phyloP scores from a whole-genome alignment of 2,329 filamentous ascomycete species.

The Fusarium kyushuense region DNA sequence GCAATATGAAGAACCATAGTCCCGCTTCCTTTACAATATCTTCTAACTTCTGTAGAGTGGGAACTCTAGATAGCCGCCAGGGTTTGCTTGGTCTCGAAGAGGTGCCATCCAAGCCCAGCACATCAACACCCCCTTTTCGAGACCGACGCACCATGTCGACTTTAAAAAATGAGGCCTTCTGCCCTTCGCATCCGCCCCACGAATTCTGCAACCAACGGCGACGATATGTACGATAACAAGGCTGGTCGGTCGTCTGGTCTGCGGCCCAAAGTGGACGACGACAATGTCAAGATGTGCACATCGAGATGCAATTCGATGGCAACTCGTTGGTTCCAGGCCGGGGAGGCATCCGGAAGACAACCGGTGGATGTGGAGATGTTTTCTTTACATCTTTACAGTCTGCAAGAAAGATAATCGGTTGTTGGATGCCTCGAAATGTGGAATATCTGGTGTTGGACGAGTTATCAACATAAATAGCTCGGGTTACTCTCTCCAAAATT shows the following conservation, averaged over 20 bases:
- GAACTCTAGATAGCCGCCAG: not conserved
- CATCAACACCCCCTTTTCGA: conserved; percentile 31
- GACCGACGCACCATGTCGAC: conserved; percentile 12
- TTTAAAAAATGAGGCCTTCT: conserved; percentile 15
- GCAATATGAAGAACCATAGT: not conserved
- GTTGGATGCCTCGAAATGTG: conserved; percentile 20
- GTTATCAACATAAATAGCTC: conserved; percentile 32
- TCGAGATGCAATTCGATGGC: conserved; percentile 27
- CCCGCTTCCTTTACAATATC: not conserved
- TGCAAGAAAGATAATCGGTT: not conserved
- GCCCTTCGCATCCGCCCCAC: conserved; percentile 31
- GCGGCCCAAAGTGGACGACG: conserved; percentile 3
- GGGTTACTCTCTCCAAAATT: not conserved
- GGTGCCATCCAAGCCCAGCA: conserved; percentile 5
- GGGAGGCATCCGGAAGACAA: conserved; percentile 31
- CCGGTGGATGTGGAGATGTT: conserved; percentile 7
- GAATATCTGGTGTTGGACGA: conserved; percentile 17
- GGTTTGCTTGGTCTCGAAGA: not conserved
- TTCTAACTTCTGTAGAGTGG: too few species aligned
- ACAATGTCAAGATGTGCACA: conserved; percentile 18
- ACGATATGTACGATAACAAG: conserved; percentile 6
- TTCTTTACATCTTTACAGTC: conserved; percentile 1
- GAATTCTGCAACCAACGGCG: conserved; percentile 10
- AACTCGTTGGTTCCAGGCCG: conserved; percentile 16
- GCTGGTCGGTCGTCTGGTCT: not conserved